A percentile compares a stretch with the other conserved stretches of the same genome.
Conservation (phyloP, 768 basidiomycete species). For the Infundibulicybe gibba region DNA sequence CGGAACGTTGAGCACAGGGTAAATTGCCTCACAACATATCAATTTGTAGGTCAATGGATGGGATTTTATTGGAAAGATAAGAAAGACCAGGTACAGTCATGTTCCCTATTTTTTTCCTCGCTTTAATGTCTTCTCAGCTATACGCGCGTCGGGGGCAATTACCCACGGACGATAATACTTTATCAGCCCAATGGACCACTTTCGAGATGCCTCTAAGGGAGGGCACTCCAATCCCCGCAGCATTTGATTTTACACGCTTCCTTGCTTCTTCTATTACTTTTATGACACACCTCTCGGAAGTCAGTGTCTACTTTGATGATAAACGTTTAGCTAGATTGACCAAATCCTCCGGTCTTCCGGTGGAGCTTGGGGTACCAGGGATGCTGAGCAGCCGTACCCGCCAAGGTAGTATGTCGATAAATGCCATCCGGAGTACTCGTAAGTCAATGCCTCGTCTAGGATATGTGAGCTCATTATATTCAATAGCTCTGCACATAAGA, state of each 20-base stretch:
- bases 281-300: slow-evolving; percentile 73
- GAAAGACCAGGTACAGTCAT: slow-evolving; percentile 67
- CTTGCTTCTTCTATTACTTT: slow-evolving; percentile 91
- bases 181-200: slow-evolving; percentile 63
- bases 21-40: slow-evolving; percentile 15
- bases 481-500: slow-evolving; percentile 67
- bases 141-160: slow-evolving; percentile 78
- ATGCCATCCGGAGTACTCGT: slow-evolving; percentile 62
- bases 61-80: slow-evolving; percentile 95
- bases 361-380: slow-evolving; percentile 47
- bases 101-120: slow-evolving; percentile 1
- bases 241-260: slow-evolving; percentile 88
- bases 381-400: slow-evolving; percentile 55
- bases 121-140: slow-evolving; percentile 41
- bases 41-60: slow-evolving; percentile 76
- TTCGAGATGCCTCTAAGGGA: slow-evolving; percentile 90
- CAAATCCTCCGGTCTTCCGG: slow-evolving; percentile 56
- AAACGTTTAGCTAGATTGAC: slow-evolving; percentile 63
- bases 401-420: slow-evolving; percentile 65
- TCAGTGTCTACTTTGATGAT: slow-evolving; percentile 82
- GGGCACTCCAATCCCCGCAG: slow-evolving; percentile 69
- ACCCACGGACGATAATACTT: slow-evolving; percentile 28
- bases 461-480: slow-evolving; percentile 5
- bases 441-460: slow-evolving; percentile 17
- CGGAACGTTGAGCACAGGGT: slow-evolving; percentile 13